Evolutionary conservation across 345 rosid genomes (phyloP).

Genomic region (Triadica sebifera): DNA sequence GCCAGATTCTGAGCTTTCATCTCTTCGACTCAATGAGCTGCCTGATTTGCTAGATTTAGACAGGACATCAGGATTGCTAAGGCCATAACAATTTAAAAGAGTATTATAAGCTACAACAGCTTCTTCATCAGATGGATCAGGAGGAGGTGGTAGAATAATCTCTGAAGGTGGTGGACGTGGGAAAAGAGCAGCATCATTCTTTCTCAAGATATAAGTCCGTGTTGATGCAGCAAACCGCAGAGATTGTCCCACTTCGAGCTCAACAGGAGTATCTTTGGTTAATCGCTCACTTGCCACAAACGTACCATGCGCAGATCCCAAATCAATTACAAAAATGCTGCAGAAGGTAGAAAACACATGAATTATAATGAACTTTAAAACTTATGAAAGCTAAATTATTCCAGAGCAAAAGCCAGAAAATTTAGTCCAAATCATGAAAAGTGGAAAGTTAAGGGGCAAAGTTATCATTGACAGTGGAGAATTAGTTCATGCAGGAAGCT

Average conservation of each 20-base stretch:
- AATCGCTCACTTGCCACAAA: conserved; percentile 92
- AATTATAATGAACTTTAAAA: not conserved
- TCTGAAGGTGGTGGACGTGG: conserved; percentile 53
- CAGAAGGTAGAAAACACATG: conserved; percentile 14
- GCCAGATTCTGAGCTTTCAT: conserved; percentile 27
- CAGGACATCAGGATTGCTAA: conserved; percentile 39
- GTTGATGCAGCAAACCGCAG: conserved; percentile 94
- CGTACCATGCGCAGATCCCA: conserved; percentile 81
- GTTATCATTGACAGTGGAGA: not conserved
- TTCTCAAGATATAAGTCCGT: conserved; percentile 70
- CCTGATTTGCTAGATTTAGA: conserved; percentile 28
- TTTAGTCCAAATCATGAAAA: not conserved
- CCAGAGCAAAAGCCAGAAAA: not conserved
- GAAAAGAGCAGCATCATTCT: conserved; percentile 80
- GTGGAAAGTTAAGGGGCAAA: not conserved
- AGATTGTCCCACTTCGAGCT: conserved; percentile 76
- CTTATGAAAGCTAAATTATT: not conserved
- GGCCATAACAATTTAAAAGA: conserved; percentile 69
- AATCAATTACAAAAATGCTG: conserved; percentile 75
- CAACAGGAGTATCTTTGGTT: conserved; percentile 63
- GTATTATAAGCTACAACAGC: conserved; percentile 84
- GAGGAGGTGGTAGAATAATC: conserved; percentile 70
- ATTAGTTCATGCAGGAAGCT: not conserved
- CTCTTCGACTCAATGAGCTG: conserved; percentile 19
- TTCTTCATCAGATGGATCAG: conserved; percentile 84